A percentile compares a stretch with the other conserved stretches of the same genome.
phyloP scores from a whole-genome alignment of 371 early-diverging fungal species.

The Syncephalastrum sp. region DNA sequence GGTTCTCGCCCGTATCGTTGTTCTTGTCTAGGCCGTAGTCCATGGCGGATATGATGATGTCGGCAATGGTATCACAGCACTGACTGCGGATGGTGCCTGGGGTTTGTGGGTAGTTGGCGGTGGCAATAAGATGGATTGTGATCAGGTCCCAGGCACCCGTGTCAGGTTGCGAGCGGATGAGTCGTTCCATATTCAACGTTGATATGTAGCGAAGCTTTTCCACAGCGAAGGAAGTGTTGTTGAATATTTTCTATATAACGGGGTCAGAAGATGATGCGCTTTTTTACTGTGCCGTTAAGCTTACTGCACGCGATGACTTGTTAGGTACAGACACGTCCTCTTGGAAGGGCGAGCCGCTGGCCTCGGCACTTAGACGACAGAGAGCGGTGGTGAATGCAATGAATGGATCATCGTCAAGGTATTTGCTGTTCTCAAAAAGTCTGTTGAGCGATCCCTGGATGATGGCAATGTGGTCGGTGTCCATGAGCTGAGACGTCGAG shows the following conservation, averaged over 20 bases:
- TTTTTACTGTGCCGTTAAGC: slow-evolving; percentile 1
- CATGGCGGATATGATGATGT: slow-evolving; percentile 76
- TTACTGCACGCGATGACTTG: slow-evolving; percentile 40
- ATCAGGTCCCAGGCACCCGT: slow-evolving; percentile 69
- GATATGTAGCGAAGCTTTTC: slow-evolving; percentile 78
- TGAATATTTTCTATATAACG: slow-evolving; percentile 54
- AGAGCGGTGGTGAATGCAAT: slow-evolving; percentile 69
- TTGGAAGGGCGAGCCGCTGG: slow-evolving; percentile 49
- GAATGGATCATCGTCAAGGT: slow-evolving; percentile 64
- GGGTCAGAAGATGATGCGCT: background rate
- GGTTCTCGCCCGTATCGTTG: slow-evolving; percentile 52
- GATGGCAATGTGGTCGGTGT: slow-evolving; percentile 55
- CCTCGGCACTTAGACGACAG: slow-evolving; percentile 67
- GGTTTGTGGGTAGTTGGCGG: slow-evolving; percentile 64
- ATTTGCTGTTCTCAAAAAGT: slow-evolving; percentile 72
- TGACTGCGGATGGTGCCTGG: slow-evolving; percentile 72
- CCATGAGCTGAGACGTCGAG: slow-evolving; percentile 30
- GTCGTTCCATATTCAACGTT: slow-evolving; percentile 65
- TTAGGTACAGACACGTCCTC: slow-evolving; percentile 26
- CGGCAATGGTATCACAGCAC: slow-evolving; percentile 80
- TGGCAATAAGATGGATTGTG: slow-evolving; percentile 75
- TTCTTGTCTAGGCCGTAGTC: slow-evolving; percentile 57
- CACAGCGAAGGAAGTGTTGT: slow-evolving; percentile 83
- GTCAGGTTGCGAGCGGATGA: slow-evolving; percentile 54
- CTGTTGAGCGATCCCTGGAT: slow-evolving; percentile 59